Conservation (phyloP, 768 basidiomycete species). For the Tephrocybe sp. region DNA sequence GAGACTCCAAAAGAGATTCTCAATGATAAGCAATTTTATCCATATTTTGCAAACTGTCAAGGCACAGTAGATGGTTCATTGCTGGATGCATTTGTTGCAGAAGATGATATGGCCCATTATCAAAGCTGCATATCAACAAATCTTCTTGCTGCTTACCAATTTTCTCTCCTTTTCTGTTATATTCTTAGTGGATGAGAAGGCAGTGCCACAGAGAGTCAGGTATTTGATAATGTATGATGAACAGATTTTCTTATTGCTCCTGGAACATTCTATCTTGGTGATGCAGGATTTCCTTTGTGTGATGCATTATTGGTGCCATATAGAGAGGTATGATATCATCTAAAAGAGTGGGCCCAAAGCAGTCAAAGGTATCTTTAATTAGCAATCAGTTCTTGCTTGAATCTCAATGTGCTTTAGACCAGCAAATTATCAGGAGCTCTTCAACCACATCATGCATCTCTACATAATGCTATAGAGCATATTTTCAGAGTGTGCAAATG, state of each 20-base stretch:
- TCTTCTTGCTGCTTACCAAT: conserved; percentile 31
- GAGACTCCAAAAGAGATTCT: conserved; percentile 24
- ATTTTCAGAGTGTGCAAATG: conserved; percentile 28
- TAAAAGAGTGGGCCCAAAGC: conserved; percentile 14
- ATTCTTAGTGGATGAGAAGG: conserved; percentile 42
- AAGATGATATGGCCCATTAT: conserved; percentile 10
- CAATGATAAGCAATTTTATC: conserved; percentile 30
- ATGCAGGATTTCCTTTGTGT: conserved; percentile 36
- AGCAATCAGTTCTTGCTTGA: too few species aligned
- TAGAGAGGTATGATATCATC: conserved; percentile 33
- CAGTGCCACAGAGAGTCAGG: conserved; percentile 30
- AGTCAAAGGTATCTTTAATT: conserved; percentile 5
- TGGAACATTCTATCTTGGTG: conserved; percentile 34
- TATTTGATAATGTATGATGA: conserved; percentile 28
- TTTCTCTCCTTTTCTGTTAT: conserved; percentile 35
- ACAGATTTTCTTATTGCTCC: conserved; percentile 29
- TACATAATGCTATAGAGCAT: conserved; percentile 37
- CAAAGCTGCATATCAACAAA: conserved; percentile 35
- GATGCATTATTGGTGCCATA: conserved; percentile 37
- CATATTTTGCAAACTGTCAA: conserved; percentile 28
- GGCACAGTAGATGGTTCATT: conserved; percentile 36
- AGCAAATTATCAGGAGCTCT: too few species aligned
- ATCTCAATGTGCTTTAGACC: conserved; percentile 22
- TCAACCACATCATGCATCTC: conserved; percentile 36
- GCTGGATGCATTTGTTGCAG: conserved; percentile 20